Base-by-base conservation (phyloP, 23 red algal genomes). In the Gracilaria domingensis region DNA sequence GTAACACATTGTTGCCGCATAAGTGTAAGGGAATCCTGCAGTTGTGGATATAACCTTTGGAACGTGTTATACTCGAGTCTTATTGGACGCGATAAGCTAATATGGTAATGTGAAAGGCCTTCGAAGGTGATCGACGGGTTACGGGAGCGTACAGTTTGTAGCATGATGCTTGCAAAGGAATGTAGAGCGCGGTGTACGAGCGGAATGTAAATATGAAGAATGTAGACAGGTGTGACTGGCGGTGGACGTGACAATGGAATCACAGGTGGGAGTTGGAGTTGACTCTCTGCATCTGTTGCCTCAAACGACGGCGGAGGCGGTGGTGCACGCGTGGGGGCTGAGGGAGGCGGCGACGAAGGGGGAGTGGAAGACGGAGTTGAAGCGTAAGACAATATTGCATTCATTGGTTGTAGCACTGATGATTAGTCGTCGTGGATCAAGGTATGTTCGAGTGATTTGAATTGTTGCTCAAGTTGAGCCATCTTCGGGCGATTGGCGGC, bases 381-480 rank as follows among this genome's bases (percentile, higher is more conserved):
- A 0, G 38, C 23, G 72, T 77, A 77, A 2, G 42, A 77, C 40
- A 23, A 30, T 50, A 77, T 6, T 1, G 72, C 38, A 77, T 77
- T 50, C 72, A 77, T 77, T 49, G 20, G 72, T 50, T 36, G 64
- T 36, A 69, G 16, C 34, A 77, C 9, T 29, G 40, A 55, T 23
- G 77, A 47, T n/a, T 64, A 89, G 34, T 89, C 86, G 74, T 89
- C 86, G 74, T 89, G 86, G 51, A 89, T 89, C 50, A 89, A 45
- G 0, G 67, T 48, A 34, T 89, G 72, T 59, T 89, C 86, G 72
- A 89, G 86, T 11, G 67, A 28, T 20, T 72, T 48, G 54, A 89
- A 89, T 60, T 89, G 62, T 38, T 89, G 61, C 26, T 77, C 39
- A 13, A 89, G 51, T 28, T 89, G 86, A 12, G 86, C 86, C 86